Conservation (phyloP, 805 yeast genomes). For the Ogataea paraovalis region DNA sequence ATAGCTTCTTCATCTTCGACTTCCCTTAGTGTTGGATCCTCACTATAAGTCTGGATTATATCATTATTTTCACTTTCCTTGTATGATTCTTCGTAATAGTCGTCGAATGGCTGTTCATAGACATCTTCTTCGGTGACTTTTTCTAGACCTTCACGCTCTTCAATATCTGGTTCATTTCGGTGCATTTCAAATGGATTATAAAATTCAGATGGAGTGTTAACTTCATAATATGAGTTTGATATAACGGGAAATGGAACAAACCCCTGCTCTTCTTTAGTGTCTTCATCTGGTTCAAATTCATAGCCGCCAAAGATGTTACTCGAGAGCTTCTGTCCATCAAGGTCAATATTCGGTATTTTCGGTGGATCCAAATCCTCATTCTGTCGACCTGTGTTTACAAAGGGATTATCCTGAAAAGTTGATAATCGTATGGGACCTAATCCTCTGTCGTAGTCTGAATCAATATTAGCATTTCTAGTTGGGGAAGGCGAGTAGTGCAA, state of each 20-base stretch:
- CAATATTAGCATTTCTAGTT: conserved; percentile 2
- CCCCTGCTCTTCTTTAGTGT: conserved; percentile 7
- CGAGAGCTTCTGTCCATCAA: not conserved
- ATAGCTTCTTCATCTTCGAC: conserved; percentile 8
- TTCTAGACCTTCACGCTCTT: conserved; percentile 17
- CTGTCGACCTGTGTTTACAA: not conserved
- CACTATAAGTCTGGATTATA: not conserved
- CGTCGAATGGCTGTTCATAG: not conserved
- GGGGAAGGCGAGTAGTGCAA: conserved; percentile 22
- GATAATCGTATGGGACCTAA: conserved; percentile 9
- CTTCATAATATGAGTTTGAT: conserved; percentile 31
- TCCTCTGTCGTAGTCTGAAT: not conserved
- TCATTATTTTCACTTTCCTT: not conserved
- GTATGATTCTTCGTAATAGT: conserved; percentile 1
- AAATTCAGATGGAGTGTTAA: conserved; percentile 26
- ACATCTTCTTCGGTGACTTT: conserved; percentile 7
- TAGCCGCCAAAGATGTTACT: conserved; percentile 22
- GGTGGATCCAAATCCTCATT: not conserved
- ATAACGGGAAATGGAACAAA: conserved; percentile 34
- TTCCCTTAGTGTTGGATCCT: conserved; percentile 10
- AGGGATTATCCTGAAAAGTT: conserved; percentile 10
- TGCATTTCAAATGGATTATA: conserved; percentile 31
- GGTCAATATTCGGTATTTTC: conserved; percentile 4
- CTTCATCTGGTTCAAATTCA: conserved; percentile 20
- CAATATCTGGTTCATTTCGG: conserved; percentile 18